A percentile compares a stretch with the other conserved stretches of the same genome.
These are phyloP conservation scores for Globisporangium splendens DNA, from an alignment of 352 stramenopile genomes.

Conservation along the genomic window DNA sequence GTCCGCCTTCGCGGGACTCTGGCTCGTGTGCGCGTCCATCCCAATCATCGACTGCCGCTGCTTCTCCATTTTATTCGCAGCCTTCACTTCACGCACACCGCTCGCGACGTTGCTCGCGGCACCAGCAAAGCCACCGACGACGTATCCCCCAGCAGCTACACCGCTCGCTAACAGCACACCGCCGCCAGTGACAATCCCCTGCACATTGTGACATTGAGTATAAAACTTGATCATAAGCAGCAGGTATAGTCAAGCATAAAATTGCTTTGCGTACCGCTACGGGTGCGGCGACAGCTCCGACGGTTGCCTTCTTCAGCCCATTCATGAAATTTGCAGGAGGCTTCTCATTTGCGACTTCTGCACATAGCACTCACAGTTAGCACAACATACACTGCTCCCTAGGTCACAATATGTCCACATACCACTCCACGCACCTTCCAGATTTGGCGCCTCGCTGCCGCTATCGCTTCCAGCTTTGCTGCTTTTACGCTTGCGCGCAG, in stretches of 20 bases:
- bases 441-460: conserved; percentile 14
- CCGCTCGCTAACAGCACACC: conserved; percentile 73
- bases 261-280: conserved; percentile 52
- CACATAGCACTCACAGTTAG: neutral
- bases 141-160: conserved; percentile 69
- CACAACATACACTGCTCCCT: neutral
- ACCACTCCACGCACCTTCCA: conserved; percentile 9
- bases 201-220: conserved; percentile 2
- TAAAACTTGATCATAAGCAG: neutral
- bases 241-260: neutral
- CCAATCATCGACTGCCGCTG: conserved; percentile 26
- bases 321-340: conserved; percentile 77
- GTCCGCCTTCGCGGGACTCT: conserved; percentile 1
- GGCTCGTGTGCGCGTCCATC: conserved; percentile 2
- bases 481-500: conserved; percentile 53
- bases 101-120: conserved; percentile 80
- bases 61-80: conserved; percentile 71
- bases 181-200: conserved; percentile 76
- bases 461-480: conserved; percentile 48
- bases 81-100: conserved; percentile 78
- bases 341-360: conserved; percentile 54
- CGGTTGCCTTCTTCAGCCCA: conserved; percentile 82
- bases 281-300: conserved; percentile 74
- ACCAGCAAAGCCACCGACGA: conserved; percentile 80
- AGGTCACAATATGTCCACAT: neutral